Conservation (phyloP, 2,329 filamentous ascomycete species). For the Alternaria sp. region DNA sequence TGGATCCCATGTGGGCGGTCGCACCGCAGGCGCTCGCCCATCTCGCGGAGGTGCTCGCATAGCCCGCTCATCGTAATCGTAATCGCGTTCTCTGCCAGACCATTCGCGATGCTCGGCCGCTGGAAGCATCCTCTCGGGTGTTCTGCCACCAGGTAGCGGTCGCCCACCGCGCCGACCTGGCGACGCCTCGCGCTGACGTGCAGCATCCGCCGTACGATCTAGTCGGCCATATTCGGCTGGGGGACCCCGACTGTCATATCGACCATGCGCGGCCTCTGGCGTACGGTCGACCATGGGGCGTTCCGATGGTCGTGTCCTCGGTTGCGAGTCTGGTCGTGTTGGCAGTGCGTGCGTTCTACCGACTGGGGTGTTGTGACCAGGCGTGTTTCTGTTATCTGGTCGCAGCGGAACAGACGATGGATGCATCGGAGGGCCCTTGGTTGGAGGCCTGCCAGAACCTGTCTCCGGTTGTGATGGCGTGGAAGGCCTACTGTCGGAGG, state of each 20-base stretch:
- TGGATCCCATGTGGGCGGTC: constrained; percentile 32
- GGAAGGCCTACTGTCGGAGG: constrained; percentile 13
- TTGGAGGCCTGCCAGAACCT: constrained; percentile 4
- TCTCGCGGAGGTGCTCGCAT: constrained; percentile 45
- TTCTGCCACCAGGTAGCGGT: constrained; percentile 36
- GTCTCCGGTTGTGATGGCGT: constrained; percentile 25
- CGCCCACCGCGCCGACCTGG: constrained; percentile 47
- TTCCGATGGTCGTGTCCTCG: constrained; percentile 46
- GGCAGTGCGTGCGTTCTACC: constrained; percentile 56
- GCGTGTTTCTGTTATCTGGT: constrained; percentile 41
- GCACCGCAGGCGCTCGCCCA: constrained; percentile 29
- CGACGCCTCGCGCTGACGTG: constrained; percentile 49
- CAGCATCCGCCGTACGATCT: constrained; percentile 50
- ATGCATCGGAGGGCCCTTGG: constrained; percentile 23
- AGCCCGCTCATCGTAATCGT: constrained; percentile 46
- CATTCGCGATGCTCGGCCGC: constrained; percentile 42
- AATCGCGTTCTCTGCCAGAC: constrained; percentile 41
- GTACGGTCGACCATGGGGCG: constrained; percentile 41
- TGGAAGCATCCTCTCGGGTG: constrained; percentile 41
- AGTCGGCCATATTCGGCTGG: constrained; percentile 53
- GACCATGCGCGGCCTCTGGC: constrained; percentile 29
- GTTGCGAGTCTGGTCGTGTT: constrained; percentile 65
- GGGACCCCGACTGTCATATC: constrained; percentile 44
- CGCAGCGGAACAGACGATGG: constrained; percentile 33
- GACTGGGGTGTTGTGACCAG: constrained; percentile 29